Base-by-base conservation (phyloP, 352 stramenopile genomes). In the Phytophthora sansomeana region DNA sequence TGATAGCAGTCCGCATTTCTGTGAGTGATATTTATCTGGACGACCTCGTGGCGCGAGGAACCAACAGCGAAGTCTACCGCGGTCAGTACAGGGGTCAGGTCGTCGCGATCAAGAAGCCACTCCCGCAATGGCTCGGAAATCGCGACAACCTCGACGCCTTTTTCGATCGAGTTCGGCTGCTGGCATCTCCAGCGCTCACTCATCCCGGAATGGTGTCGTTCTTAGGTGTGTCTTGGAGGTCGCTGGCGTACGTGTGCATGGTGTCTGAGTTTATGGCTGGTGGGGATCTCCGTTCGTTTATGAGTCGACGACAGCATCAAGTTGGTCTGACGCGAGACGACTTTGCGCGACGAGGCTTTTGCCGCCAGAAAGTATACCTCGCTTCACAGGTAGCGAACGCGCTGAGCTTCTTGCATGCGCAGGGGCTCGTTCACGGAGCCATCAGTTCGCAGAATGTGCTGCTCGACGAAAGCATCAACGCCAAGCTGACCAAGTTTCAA, bases 21-120 rank as follows among this genome's bases (percentile, higher is more conserved):
- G 42, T 76, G 5, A 61, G 56, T 55, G 53, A 74, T 7, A 51
- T 81, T 43, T 56, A 46, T 28, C 60, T 81, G 1, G 57, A 71
- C 24, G 55, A 68, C 35, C 66, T 75, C 21, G 43, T 81, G 13
- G 61, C 62, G 1, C 64, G 66, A n/a, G 78, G 80, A 9, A 68
- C 66, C 13, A 85, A 76, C 28, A 83, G 81, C 26, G 84, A 92
- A 57, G 81, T 92, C 17, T 92, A 81, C 70, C 75, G 73, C 4
- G 84, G 69, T 1, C 59, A 80, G 29, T 85, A 80, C 51, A 50
- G 62, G 4, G 63, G 61, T 1, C 67, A 73, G 33, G n/a, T 68
- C 7, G 80, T 89, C 2, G 84, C 84, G 3, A 76, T 91, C 48
- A 91, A 91, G 66, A 81, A 75, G 21, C 65, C 88, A 32, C 51